phyloP scores from a whole-genome alignment of 306 rosid species.

The Glycine tomentella region DNA sequence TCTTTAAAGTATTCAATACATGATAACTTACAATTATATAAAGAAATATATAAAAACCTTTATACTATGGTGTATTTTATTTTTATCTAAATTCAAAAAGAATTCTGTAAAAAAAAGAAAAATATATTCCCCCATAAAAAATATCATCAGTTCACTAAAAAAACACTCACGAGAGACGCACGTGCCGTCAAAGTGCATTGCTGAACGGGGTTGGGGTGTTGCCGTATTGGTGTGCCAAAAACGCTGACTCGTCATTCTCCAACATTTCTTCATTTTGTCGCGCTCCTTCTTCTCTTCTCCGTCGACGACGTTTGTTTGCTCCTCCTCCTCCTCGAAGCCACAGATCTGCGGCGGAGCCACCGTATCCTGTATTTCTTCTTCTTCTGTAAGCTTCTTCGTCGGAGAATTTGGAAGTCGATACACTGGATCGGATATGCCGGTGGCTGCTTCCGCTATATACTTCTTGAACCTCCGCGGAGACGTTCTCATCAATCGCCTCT shows the following conservation, averaged over 20 bases:
- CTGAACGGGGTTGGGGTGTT: background rate
- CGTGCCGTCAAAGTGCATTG: constrained; percentile 37
- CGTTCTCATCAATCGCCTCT: constrained; percentile 96
- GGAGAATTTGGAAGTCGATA: constrained; percentile 45
- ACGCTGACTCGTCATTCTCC: constrained; percentile 22
- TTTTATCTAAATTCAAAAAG: too few relatives aligned
- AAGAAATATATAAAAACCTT: too few relatives aligned
- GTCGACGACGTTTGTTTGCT: constrained; percentile 31
- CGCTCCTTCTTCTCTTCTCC: constrained; percentile 9
- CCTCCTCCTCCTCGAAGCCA: constrained; percentile 7
- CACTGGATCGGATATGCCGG: constrained; percentile 77
- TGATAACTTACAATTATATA: too few relatives aligned
- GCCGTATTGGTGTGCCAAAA: background rate
- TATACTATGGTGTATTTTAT: background rate
- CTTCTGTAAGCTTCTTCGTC: constrained; percentile 21
- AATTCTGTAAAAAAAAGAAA: too few relatives aligned
- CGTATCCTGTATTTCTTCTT: constrained; percentile 35
- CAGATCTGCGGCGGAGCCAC: constrained; percentile 49
- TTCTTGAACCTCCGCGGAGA: constrained; percentile 95
- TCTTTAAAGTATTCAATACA: too few relatives aligned
- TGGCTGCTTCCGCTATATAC: constrained; percentile 91
- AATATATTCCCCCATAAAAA: too few relatives aligned
- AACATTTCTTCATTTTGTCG: too few relatives aligned
- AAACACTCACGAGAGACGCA: constrained; percentile 27
- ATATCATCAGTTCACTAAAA: background rate